Conservation (phyloP, 75 land plant species). For the Cryptomeria japonica region DNA sequence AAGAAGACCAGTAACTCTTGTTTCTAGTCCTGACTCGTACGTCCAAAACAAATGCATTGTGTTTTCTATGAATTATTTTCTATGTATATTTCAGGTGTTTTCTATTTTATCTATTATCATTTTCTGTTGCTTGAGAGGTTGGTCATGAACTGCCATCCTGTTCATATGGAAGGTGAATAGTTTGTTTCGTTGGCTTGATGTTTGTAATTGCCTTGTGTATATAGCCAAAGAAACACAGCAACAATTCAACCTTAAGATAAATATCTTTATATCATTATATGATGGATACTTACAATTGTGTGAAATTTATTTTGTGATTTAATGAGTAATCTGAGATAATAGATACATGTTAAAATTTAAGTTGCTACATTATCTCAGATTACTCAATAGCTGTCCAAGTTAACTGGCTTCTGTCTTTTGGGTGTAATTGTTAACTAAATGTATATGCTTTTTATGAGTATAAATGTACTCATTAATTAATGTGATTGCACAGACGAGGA, state of each 20-base stretch:
- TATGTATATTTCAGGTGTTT: not conserved
- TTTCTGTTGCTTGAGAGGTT: not conserved
- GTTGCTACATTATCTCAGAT: not conserved
- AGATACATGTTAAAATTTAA: not conserved
- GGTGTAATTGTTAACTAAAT: not conserved
- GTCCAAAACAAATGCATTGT: not conserved
- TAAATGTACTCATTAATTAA: not conserved
- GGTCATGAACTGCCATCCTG: not conserved
- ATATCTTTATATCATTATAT: not conserved
- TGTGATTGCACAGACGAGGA: conserved; percentile 63
- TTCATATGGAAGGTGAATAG: not conserved
- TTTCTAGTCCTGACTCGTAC: not conserved
- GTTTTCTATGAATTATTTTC: not conserved
- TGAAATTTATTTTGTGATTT: not conserved
- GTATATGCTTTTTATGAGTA: not conserved
- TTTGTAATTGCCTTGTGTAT: not conserved
- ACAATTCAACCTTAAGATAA: not conserved
- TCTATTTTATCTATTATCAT: not conserved
- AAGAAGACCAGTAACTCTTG: not conserved
- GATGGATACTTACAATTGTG: not conserved
- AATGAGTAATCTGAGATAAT: not conserved
- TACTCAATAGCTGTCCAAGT: not conserved
- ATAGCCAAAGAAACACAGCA: not conserved
- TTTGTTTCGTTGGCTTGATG: not conserved
- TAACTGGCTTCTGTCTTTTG: not conserved